phyloP scores from a whole-genome alignment of 306 rosid species.

The Casuarina equisetifolia region DNA sequence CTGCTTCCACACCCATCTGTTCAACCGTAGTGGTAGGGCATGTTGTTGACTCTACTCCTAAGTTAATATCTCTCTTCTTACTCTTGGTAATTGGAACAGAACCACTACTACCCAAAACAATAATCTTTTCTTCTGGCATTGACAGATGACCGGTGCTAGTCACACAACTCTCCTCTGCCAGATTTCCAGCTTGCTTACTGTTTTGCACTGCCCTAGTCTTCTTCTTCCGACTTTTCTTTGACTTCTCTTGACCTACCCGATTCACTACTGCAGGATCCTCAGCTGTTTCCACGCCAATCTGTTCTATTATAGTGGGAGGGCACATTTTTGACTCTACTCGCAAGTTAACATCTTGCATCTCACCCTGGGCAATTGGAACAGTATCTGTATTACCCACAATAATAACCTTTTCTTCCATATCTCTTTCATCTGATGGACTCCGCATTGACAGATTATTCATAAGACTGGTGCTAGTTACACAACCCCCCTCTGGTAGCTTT shows the following conservation, averaged over 20 bases:
- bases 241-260: conserved; percentile 3
- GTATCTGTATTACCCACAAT: conserved; percentile 10
- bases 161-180: conserved; percentile 24
- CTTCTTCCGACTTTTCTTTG: conserved; percentile 17
- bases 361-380: conserved; percentile 20
- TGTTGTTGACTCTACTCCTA: conserved; percentile 11
- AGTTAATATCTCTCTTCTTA: conserved; percentile 23
- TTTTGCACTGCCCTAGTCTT: conserved; percentile 15
- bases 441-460: conserved; percentile 18
- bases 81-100: conserved; percentile 18
- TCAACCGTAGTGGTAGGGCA: conserved; percentile 19
- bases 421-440: conserved; percentile 1
- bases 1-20: conserved; percentile 16
- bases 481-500: conserved; percentile 26
- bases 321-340: conserved; percentile 14
- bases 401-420: conserved; percentile 4
- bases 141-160: conserved; percentile 22
- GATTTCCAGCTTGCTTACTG: conserved; percentile 15
- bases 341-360: conserved; percentile 19
- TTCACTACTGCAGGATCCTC: conserved; percentile 5
- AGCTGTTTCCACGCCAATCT: conserved; percentile 15
- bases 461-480: conserved; percentile 15
- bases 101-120: conserved; percentile 3
- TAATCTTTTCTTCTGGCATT: conserved; percentile 14
- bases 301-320: conserved; percentile 16